Percentiles rank a stretch among this genome's conserved stretches.
Evolutionary conservation across 2,329 filamentous ascomycete species (phyloP).

Genomic region (Fusarium lateritium): DNA sequence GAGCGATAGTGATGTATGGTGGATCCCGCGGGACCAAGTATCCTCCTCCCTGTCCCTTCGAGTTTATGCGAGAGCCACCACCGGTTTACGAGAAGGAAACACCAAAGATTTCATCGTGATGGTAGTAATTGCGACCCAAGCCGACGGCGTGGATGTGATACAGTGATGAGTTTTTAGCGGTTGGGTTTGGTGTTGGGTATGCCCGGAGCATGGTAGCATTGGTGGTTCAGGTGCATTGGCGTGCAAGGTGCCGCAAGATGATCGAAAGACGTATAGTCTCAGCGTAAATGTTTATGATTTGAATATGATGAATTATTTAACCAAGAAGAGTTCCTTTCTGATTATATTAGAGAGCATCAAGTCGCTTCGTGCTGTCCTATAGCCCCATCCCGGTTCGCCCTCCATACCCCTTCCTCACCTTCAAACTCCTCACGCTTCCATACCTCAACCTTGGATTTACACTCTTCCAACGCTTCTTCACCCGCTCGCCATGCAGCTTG

Average conservation of each 20-base stretch:
- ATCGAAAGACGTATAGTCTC: conserved; percentile 8
- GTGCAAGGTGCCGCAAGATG: not conserved
- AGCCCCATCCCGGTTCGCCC: conserved; percentile 85
- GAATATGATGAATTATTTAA: conserved; percentile 6
- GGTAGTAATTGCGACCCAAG: not conserved
- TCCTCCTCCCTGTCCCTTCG: conserved; percentile 57
- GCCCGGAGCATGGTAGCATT: conserved; percentile 20
- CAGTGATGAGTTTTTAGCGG: conserved; percentile 15
- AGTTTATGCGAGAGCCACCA: conserved; percentile 56
- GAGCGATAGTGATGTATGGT: conserved; percentile 55
- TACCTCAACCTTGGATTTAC: conserved; percentile 90
- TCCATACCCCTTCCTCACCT: conserved; percentile 84
- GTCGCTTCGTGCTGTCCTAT: conserved; percentile 64
- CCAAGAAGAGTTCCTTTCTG: not conserved
- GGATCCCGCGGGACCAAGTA: conserved; percentile 47
- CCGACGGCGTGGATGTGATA: not conserved
- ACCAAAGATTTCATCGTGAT: conserved; percentile 16
- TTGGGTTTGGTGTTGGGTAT: conserved; percentile 14
- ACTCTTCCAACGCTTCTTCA: conserved; percentile 89
- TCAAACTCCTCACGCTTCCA: conserved; percentile 96
- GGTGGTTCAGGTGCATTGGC: conserved; percentile 13
- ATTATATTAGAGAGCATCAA: conserved; percentile 3
- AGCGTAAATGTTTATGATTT: conserved; percentile 17
- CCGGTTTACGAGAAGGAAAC: conserved; percentile 53
- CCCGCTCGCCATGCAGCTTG: conserved; percentile 89